Conservation (phyloP, 225 moss, liverwort and hornwort species). For the Climacium dendroides region DNA sequence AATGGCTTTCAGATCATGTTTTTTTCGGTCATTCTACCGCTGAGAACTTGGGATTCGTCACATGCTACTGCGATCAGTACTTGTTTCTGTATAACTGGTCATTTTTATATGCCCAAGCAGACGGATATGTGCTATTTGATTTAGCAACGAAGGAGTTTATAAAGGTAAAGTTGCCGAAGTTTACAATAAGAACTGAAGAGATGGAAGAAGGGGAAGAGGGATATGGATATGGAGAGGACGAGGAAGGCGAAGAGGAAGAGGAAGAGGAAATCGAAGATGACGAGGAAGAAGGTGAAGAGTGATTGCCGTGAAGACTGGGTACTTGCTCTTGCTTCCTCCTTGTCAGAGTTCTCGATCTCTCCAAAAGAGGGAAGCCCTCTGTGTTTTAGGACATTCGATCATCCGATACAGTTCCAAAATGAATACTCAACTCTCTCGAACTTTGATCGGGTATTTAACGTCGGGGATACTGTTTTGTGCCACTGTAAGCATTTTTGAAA, state of each 20-base stretch:
- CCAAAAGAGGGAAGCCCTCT: background rate
- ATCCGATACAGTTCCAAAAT: background rate
- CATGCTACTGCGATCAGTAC: background rate
- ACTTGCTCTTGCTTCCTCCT: background rate
- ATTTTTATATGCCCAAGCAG: background rate
- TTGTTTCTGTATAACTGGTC: background rate
- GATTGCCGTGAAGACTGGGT: background rate
- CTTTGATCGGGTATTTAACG: background rate
- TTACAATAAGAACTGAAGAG: background rate
- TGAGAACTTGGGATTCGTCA: background rate
- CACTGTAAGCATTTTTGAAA: background rate
- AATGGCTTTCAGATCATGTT: background rate
- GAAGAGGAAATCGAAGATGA: too few species aligned
- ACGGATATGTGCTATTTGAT: background rate
- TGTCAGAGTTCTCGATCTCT: background rate
- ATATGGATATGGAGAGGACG: too few species aligned
- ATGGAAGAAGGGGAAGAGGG: background rate
- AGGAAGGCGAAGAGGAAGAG: background rate
- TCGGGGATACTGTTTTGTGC: background rate
- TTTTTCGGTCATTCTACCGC: background rate
- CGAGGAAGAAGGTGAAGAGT: background rate
- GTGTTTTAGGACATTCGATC: background rate
- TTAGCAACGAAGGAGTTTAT: background rate
- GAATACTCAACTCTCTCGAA: background rate
- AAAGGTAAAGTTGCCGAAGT: background rate